Conservation (phyloP, 129 eudicot genomes). For the Artemisia argyi region DNA sequence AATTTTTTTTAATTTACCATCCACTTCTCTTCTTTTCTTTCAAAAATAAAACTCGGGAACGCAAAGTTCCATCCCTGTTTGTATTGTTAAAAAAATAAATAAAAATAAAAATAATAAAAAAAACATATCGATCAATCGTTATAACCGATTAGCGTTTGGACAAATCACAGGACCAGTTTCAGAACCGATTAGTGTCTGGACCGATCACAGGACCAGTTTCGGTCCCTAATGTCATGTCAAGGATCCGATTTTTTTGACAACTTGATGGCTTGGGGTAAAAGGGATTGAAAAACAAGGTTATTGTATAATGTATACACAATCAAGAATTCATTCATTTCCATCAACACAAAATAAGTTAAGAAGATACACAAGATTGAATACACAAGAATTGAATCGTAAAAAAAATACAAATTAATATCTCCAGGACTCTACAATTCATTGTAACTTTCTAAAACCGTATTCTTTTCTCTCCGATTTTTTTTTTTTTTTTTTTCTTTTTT, state of each 20-base stretch:
- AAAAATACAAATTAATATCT: constrained; percentile 44
- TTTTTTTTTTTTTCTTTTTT: neutral
- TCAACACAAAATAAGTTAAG: constrained; percentile 22
- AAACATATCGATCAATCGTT: neutral
- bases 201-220: neutral
- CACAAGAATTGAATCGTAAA: constrained; percentile 47
- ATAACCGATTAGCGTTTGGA: neutral
- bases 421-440: constrained; percentile 59
- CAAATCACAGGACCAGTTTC: neutral
- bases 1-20: too few species aligned
- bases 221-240: neutral
- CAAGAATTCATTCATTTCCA: constrained; percentile 35
- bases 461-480: constrained; percentile 18
- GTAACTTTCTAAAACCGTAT: constrained; percentile 36
- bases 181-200: neutral
- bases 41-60: too few species aligned
- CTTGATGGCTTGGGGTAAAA: neutral
- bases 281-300: neutral
- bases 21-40: too few species aligned
- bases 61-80: too few species aligned
- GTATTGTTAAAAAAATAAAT: too few species aligned
- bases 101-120: too few species aligned
- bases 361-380: constrained; percentile 32
- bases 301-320: constrained; percentile 36
- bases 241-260: neutral